These are phyloP conservation scores for Chalaropsis ovoidea DNA, from an alignment of 2,329 filamentous ascomycete genomes.

Conservation along the genomic window DNA sequence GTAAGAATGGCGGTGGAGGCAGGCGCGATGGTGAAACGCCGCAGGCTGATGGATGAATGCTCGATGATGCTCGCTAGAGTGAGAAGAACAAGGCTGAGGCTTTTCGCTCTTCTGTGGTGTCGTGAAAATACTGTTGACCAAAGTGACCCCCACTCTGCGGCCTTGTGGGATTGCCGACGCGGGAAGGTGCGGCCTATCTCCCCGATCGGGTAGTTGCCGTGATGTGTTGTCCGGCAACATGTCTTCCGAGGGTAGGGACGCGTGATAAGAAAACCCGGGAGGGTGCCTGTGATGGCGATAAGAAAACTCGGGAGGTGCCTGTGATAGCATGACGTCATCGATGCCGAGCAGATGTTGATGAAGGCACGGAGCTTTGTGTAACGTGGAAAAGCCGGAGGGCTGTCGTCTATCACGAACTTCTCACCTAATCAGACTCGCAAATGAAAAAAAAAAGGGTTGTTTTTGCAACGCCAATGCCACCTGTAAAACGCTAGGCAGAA, in stretches of 20 bases:
- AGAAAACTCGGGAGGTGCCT: background rate
- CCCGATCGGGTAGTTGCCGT: background rate
- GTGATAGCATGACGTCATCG: background rate
- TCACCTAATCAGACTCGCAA: background rate
- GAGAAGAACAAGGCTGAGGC: background rate
- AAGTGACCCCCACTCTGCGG: background rate
- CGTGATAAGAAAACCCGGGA: background rate
- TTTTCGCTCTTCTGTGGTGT: background rate
- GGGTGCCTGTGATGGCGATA: background rate
- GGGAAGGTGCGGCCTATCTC: background rate
- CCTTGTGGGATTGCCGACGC: background rate
- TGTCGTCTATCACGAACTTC: too few species aligned
- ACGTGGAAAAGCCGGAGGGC: background rate
- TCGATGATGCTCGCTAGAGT: background rate
- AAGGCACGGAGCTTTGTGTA: background rate
- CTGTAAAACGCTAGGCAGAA: background rate
- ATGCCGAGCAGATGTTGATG: background rate
- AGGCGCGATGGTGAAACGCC: background rate
- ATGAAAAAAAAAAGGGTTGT: background rate
- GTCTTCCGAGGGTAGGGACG: background rate
- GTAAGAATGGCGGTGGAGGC: background rate
- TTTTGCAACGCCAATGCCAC: background rate
- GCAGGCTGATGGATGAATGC: background rate
- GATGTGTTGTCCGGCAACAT: background rate
- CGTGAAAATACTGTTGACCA: background rate